Base-by-base conservation (phyloP, 192 early-diverging fungal genomes). In the Phycomyces blakesleeanus region DNA sequence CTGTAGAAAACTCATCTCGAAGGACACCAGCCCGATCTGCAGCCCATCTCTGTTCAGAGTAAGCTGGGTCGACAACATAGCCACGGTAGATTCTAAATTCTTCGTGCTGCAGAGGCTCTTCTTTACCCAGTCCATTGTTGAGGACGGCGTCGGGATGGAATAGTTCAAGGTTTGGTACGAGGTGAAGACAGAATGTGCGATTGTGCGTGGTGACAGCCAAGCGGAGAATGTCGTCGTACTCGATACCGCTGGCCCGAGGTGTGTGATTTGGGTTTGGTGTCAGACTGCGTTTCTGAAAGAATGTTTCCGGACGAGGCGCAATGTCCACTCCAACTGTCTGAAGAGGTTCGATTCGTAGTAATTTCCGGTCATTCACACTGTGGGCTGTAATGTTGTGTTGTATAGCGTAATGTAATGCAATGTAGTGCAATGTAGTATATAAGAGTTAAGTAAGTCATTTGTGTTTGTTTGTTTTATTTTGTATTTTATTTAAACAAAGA, bases 161-260 rank as follows among this genome's bases (percentile, higher is more conserved):
- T 40, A 91, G 61, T 64, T 89, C 87, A 15, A 72, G 55, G 69
- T 91, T 91, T 25, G 86, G 87, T 63, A 84, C 80, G 22, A 91
- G 72, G 42, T 89, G 63, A 42, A 91, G 69, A 51, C 68, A 63
- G 55, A 88, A 88, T 1, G 88, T 87, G 22, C 76, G 77, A 67
- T 88, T 87, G 77, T 75, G 88, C 22, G 84, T 84, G 8, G 57
- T 69, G 40, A 91, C 73, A 26, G 78, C 64, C 3, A 89, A 40
- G 40, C 84, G 79, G 49, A 87, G 69, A 18, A 69, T 80, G 38
- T 83, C 89, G 59, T 85, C 73, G 44, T 60, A 61, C 27, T 68
- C 44, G 11, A 66, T 58, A 39, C 27, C 47, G 40, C 12, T 39
- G 37, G 38, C 40, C 18, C 56, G 38, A 34, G 67, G 67, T 40